Conservation (phyloP, 768 basidiomycete genomes). For the Dioszegia aurantiaca region DNA sequence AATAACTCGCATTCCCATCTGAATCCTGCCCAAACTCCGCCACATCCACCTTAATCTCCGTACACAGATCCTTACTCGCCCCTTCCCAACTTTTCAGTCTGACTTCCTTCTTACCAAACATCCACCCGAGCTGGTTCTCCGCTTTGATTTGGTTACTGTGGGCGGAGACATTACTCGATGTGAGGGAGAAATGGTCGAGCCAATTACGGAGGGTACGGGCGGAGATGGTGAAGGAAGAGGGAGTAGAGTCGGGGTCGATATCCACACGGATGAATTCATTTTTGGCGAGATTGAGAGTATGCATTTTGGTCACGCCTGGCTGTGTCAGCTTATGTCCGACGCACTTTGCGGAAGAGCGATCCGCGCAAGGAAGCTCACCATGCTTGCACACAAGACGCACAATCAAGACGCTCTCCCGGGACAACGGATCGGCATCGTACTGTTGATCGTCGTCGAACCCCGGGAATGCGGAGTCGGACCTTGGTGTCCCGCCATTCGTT, state of each 20-base stretch:
- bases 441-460: constrained; percentile 31
- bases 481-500: constrained; percentile 6
- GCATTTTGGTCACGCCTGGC: constrained; percentile 49
- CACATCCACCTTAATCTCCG: constrained; percentile 45
- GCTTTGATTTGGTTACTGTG: constrained; percentile 10
- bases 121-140: constrained; percentile 49
- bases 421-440: constrained; percentile 15
- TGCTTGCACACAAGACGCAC: constrained; percentile 50
- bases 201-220: constrained; percentile 44
- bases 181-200: constrained; percentile 47
- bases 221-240: constrained; percentile 39
- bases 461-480: constrained; percentile 6
- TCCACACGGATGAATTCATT: constrained; percentile 45
- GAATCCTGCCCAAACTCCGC: constrained; percentile 47
- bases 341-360: background rate
- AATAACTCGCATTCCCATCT: constrained; percentile 34
- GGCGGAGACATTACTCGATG: background rate
- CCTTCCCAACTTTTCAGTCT: constrained; percentile 48
- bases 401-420: constrained; percentile 29
- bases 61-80: constrained; percentile 32
- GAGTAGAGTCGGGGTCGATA: constrained; percentile 44
- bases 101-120: constrained; percentile 43
- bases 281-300: constrained; percentile 44
- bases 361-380: constrained; percentile 27
- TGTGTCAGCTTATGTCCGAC: constrained; percentile 16